phyloP scores from a whole-genome alignment of 2,329 filamentous ascomycete genomes.

The Aspergillus uvarum region DNA sequence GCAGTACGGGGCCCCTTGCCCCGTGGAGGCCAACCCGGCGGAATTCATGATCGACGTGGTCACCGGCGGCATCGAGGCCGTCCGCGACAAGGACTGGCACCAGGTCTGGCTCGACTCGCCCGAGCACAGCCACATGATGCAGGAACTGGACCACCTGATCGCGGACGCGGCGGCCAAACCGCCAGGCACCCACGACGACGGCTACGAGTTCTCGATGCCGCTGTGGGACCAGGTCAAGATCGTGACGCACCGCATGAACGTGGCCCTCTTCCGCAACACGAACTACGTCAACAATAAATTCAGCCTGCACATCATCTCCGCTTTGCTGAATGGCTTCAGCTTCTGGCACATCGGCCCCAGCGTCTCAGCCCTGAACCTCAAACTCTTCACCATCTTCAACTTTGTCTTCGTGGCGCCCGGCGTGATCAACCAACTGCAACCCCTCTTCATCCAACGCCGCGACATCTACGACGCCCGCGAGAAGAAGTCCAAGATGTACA shows the following conservation, averaged over 20 bases:
- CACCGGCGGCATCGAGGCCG: constrained; percentile 38
- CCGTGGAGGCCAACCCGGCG: constrained; percentile 58
- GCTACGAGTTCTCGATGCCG: constrained; percentile 62
- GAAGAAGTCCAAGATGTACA: constrained; percentile 68
- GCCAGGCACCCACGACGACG: constrained; percentile 39
- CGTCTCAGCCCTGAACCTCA: constrained; percentile 66
- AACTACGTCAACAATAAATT: constrained; percentile 65
- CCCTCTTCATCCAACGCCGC: constrained; percentile 66
- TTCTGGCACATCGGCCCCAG: constrained; percentile 66
- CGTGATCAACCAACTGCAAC: constrained; percentile 51
- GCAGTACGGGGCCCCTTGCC: constrained; percentile 62
- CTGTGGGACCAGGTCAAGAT: constrained; percentile 60
- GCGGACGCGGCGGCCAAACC: constrained; percentile 40
- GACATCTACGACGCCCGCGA: constrained; percentile 66
- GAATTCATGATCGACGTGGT: constrained; percentile 53
- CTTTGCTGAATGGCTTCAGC: constrained; percentile 50
- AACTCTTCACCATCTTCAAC: constrained; percentile 67
- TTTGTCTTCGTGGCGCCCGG: constrained; percentile 53
- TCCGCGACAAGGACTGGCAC: constrained; percentile 61
- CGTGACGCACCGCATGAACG: constrained; percentile 65
- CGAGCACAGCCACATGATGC: constrained; percentile 55
- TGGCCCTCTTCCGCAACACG: constrained; percentile 62
- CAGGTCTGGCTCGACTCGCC: constrained; percentile 67
- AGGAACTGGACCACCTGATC: constrained; percentile 65
- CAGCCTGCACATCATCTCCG: constrained; percentile 50